Conservation (phyloP, 2,329 filamentous ascomycete genomes). For the Ceratocystis ficicola region DNA sequence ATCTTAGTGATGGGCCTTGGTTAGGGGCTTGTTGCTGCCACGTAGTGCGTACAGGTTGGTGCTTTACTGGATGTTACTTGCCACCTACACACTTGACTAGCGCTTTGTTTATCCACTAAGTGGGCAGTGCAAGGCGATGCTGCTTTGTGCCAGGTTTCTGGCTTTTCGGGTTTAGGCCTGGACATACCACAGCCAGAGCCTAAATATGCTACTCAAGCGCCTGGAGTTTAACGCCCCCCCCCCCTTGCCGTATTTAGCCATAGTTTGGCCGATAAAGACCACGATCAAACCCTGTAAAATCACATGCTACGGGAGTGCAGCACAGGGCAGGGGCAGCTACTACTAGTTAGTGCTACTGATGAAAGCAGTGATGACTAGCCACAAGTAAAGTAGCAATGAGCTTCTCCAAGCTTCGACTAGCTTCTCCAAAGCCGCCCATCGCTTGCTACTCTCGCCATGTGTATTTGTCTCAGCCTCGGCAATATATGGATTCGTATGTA, state of each 20-base stretch:
- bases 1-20: not conserved
- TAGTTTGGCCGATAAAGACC: not conserved
- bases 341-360: not conserved
- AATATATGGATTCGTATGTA: not conserved
- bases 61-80: not conserved
- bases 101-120: not conserved
- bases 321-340: too few relatives aligned
- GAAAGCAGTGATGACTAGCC: not conserved
- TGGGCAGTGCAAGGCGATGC: too few relatives aligned
- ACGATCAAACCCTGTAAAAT: not conserved
- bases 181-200: too few relatives aligned
- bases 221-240: too few relatives aligned
- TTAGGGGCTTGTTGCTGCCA: slow-evolving; percentile 2
- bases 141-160: too few relatives aligned
- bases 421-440: not conserved
- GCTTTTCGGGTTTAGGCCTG: too few relatives aligned
- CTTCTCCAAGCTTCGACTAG: not conserved
- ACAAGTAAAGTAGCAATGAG: not conserved
- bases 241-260: not conserved
- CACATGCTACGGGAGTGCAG: not conserved
- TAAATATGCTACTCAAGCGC: too few relatives aligned
- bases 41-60: not conserved
- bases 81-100: not conserved
- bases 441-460: not conserved
- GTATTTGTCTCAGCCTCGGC: not conserved